These are phyloP conservation scores for Xylaria sp. DNA, from an alignment of 2,329 filamentous ascomycete species.

Conservation along the genomic window DNA sequence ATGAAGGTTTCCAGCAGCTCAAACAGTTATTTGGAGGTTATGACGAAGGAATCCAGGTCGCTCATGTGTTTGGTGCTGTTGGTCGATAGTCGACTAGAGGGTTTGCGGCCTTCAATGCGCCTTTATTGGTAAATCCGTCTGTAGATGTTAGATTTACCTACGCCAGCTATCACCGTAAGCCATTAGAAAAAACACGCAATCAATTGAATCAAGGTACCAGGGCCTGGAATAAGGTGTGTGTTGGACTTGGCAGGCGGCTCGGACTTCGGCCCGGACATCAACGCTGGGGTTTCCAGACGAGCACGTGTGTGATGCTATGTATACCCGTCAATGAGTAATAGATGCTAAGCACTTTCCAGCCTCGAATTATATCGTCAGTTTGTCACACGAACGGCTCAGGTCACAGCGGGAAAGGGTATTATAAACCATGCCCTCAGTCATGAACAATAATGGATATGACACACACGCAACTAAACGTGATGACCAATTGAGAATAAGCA, in stretches of 20 bases:
- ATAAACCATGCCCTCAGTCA: no score
- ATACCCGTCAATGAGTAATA: not conserved
- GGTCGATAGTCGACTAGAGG: no score
- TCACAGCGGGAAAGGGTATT: no score
- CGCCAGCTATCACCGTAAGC: not conserved
- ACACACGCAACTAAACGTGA: no score
- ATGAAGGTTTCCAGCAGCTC: slow-evolving; percentile 48
- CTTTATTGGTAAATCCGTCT: no score
- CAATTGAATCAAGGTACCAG: not conserved
- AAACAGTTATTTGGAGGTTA: slow-evolving; percentile 51
- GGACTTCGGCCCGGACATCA: slow-evolving; percentile 3
- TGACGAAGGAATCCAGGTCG: slow-evolving; percentile 49
- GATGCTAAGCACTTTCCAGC: no score
- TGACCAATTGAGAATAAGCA: not conserved
- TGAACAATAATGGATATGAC: not conserved
- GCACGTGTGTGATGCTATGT: not conserved
- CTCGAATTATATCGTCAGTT: no score
- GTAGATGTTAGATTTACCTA: not conserved
- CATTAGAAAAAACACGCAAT: not conserved
- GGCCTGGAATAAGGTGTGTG: not conserved
- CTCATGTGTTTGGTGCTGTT: slow-evolving; percentile 51
- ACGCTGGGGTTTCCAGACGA: slow-evolving; percentile 10
- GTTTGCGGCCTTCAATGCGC: no score
- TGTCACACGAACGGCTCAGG: no score
- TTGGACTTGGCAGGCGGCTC: not conserved